A percentile compares a stretch with the other conserved stretches of the same genome.
phyloP scores from a whole-genome alignment of 23 red algal species.

The Pyropia haitanensis region DNA sequence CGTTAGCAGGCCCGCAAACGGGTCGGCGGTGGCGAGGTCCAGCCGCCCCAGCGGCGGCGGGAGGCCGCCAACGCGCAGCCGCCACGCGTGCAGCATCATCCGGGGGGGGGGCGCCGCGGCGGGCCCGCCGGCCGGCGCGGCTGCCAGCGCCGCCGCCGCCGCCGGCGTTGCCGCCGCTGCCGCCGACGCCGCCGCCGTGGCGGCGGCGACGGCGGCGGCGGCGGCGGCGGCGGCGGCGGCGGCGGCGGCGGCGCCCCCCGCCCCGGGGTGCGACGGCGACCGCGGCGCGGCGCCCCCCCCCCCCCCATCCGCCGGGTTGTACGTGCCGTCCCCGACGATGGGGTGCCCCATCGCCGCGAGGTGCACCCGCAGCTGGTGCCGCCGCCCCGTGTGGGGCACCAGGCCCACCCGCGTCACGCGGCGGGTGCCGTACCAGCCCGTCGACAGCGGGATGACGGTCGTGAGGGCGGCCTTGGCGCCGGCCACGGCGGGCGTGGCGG shows the following conservation, averaged over 20 bases:
- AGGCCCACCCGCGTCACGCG: slow-evolving; percentile 35
- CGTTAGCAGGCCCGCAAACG: background rate
- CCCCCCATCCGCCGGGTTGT: slow-evolving; percentile 14
- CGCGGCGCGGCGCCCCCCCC: too few relatives aligned
- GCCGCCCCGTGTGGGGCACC: slow-evolving; percentile 40
- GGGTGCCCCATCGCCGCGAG: slow-evolving; percentile 19
- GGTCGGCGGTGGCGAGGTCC: slow-evolving; percentile 2
- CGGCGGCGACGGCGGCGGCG: too few relatives aligned
- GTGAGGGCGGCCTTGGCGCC: slow-evolving; percentile 24
- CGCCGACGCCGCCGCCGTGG: too few relatives aligned
- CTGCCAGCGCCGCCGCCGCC: too few relatives aligned
- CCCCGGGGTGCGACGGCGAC: too few relatives aligned
- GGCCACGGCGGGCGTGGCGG: too few relatives aligned
- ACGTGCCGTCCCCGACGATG: slow-evolving; percentile 95
- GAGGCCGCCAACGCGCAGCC: slow-evolving; percentile 19
- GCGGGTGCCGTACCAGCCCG: slow-evolving; percentile 26
- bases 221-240: too few relatives aligned
- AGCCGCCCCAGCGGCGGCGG: background rate
- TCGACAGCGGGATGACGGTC: background rate
- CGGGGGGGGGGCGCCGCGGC: slow-evolving; percentile 18
- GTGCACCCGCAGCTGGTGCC: slow-evolving; percentile 91
- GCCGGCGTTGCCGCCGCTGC: background rate
- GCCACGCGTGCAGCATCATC: slow-evolving; percentile 87
- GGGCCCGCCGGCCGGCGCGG: too few relatives aligned
- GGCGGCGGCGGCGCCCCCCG: too few relatives aligned